Percentiles rank a stretch among this genome's conserved stretches.
Evolutionary conservation across 2,329 filamentous ascomycete species (phyloP).

Genomic region (Colletotrichum sp.): DNA sequence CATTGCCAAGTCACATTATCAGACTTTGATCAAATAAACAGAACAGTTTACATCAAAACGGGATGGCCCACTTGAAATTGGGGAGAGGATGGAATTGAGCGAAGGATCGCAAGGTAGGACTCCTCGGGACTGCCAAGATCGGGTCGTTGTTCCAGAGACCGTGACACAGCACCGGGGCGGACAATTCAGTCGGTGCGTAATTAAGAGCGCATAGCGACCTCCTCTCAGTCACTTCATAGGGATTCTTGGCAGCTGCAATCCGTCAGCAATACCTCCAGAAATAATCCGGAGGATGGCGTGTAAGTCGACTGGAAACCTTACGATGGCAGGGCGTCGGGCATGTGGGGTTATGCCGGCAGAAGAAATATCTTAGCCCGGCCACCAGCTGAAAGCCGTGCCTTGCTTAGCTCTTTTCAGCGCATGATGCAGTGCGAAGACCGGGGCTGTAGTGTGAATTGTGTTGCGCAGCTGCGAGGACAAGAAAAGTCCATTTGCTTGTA

Average conservation of each 20-base stretch:
- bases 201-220: background rate
- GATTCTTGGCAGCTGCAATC: background rate
- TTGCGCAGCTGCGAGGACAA: background rate
- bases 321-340: background rate
- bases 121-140: background rate
- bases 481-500: background rate
- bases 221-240: too few species aligned
- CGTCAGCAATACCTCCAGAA: background rate
- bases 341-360: background rate
- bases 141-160: background rate
- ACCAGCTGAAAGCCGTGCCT: background rate
- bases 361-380: background rate
- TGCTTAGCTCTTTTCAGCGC: background rate
- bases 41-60: too few species aligned
- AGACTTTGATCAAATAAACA: too few species aligned
- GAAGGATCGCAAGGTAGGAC: background rate
- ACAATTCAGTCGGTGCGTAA: background rate
- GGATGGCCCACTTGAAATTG: too few species aligned
- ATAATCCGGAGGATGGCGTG: background rate
- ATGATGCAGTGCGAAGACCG: background rate
- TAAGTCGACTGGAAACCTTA: background rate
- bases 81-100: background rate
- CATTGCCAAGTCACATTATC: too few species aligned
- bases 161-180: background rate
- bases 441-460: background rate